Evolutionary conservation across 306 rosid genomes (phyloP), one percentile per base, ranked within the genome.

Genomic region (Vigna unguiculata): DNA sequence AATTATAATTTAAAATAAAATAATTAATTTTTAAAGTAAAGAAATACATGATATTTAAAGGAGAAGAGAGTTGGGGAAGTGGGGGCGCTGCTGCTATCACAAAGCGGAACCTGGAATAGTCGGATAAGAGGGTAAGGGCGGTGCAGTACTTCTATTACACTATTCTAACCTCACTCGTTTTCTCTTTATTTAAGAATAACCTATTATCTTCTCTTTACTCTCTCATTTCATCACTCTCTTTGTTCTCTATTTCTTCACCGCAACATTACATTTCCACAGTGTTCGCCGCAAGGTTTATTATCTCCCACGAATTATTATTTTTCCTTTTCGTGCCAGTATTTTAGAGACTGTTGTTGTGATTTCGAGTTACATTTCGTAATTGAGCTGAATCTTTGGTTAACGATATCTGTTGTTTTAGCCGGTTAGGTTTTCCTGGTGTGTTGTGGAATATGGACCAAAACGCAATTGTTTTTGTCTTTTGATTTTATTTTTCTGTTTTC

Each of bases 81-180:
- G 5, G 14, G 57, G 57, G 8, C 9, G 2, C 25, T 9, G 60
- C 9, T 22, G 38, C 40, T 20, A 52, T 32, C 52, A 38, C n/a
- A 28, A 58, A 30, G 41, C 13, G 13, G 45, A 40, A 40, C 2
- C 21, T 69, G 7, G 0, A 30, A 30, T 34, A 46, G 36, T 22
- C 22, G 84, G 81, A 81, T 81, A 81, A 79, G 83, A 47, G 71
- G 40, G 72, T 9, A 58, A 59, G 74, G 41, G 69, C 62, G 65
- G 68, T 38, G 74, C 16, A 51, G 57, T 17, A 54, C 53, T 71
- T 4, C 28, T 15, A 6, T 51, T 49, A 7, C 51, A 40, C 19
- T 21, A 15, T 13, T 41, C 46, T 8, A 2, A 10, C 15, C 46
- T 32, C 14, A 11, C 4, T 43, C 36, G 4, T 43, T 14, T 43